Conservation (phyloP, 2,329 filamentous ascomycete species). For the Aspergillus tubingensis region DNA sequence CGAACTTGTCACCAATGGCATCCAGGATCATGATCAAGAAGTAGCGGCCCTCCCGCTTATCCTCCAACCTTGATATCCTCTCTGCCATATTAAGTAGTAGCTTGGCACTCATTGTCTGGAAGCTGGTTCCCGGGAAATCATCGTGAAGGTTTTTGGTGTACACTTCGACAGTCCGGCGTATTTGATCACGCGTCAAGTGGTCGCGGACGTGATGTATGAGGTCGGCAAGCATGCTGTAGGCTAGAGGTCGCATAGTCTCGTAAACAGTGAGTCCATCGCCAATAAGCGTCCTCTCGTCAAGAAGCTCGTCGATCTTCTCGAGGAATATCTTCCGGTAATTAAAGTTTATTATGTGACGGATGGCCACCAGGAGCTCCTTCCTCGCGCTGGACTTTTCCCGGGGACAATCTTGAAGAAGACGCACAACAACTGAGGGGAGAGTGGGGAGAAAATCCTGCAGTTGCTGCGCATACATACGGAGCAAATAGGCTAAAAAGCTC, state of each 20-base stretch:
- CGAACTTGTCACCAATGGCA: constrained; percentile 97
- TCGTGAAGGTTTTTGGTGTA: constrained; percentile 97
- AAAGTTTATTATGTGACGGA: constrained; percentile 98
- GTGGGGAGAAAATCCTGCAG: constrained; percentile 83
- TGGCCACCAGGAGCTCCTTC: constrained; percentile 94
- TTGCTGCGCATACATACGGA: constrained; percentile 84
- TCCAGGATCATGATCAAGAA: constrained; percentile 97
- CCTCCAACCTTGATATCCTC: constrained; percentile 88
- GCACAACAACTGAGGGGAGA: constrained; percentile 85
- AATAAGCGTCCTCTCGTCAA: constrained; percentile 91
- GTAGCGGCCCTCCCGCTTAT: constrained; percentile 91
- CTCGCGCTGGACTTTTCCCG: constrained; percentile 89
- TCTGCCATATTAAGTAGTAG: constrained; percentile 97
- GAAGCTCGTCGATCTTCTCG: constrained; percentile 87
- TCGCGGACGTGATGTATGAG: constrained; percentile 96
- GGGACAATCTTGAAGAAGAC: constrained; percentile 89
- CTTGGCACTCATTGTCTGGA: constrained; percentile 99
- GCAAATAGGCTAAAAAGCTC: constrained; percentile 93
- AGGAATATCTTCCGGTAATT: constrained; percentile 96
- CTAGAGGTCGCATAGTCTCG: constrained; percentile 91
- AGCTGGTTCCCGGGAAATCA: constrained; percentile 94
- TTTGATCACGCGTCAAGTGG: constrained; percentile 83
- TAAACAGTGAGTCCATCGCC: constrained; percentile 96
- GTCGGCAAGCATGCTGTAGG: constrained; percentile 98
- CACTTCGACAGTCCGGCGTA: constrained; percentile 91